Evolutionary conservation across 371 early-diverging fungal species (phyloP), one percentile per base, ranked within the genome.

Genomic region (Zancudomyces culisetae): DNA sequence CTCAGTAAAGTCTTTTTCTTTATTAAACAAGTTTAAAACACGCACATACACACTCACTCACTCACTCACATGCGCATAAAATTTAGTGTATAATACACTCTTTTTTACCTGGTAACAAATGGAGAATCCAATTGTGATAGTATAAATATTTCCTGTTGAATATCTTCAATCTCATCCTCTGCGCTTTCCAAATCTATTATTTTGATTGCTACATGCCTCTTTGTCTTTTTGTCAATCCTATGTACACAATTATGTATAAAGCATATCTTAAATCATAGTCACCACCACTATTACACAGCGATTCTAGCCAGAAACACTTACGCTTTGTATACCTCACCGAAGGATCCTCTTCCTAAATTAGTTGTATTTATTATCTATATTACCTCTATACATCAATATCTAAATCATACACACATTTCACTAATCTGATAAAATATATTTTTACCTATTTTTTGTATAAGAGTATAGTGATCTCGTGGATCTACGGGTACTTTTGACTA

Each of bases 101-200:
- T 86, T 10, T 12, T 3, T 4, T 52, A 52, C 81, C 83, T 85
- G 54, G 90, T 92, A 35, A 94, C 86, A 63, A 79, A 81, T 28
- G 75, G 77, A 8, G 90, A 89, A 59, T 92, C 87, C 49, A 92
- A 70, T 59, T 93, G 94, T n/a, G 90, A 85, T 19, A 97, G 72
- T 51, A 97, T 91, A 47, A 77, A 78, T 63, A 95, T 97, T 61
- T 97, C 98, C 62, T 87, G 87, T 60, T 90, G 91, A 60, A 97
- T 93, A 69, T 95, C 98, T 55, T 93, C 94, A 56, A 95, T 92
- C 59, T 97, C 94, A 59, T 95, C 95, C 62, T 95, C 96, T 24
- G 91, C 88, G 57, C 81, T 78, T 62, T 90, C 91, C 24, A 92
- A 70, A 59, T 90, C 89, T 60, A 90, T 89, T 40, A 88, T 78